Evolutionary conservation across 2,329 filamentous ascomycete species (phyloP), one percentile per base, ranked within the genome.

Genomic region (Xylariaceae sp.): DNA sequence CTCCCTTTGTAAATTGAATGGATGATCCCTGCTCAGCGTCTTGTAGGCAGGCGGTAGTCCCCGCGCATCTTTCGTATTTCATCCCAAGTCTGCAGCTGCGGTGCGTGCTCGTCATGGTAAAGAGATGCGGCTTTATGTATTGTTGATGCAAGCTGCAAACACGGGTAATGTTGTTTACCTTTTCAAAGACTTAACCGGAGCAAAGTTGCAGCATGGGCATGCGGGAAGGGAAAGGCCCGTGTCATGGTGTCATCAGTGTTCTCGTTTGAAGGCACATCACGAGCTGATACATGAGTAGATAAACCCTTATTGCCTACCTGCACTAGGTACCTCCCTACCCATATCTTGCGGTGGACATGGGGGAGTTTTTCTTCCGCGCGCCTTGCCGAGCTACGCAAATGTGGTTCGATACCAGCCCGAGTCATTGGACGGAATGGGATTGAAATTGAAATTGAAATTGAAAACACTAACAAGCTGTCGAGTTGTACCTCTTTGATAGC

Each of bases 191-290:
- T 19, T 19, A 19, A 19, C 19, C 19, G 19, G 19, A 19, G 19
- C 19, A 19, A 19, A 19, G 19, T 19, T 19, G 19, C 19, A 19
- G 54, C 47, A 37, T 26, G 34, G 46, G 51, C 48, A 41, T 37
- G 48, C 32, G 49, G 47, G 46, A 57, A 27, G 11, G 46, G 27
- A 40, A 44, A 47, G 32, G 6, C 32, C 8, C 51, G 41, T 48
- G 57, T 53, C 54, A 59, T 53, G 49, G 46, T 54, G 51, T 30
- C 54, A 53, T 59, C 54, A 57, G 54, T 29, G 45, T 54, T 45
- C 32, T 50, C 51, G 48, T 51, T 19, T 19, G 19, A 19, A 19
- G 19, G 19, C 19, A 19, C 19, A 19, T 19, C 19, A 19, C 19
- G 19, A 19, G 19, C 19, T 19, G 19, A 19, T 19, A 19, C 19